Conservation (phyloP, 257 asterid genomes). For the Scutellaria minor region DNA sequence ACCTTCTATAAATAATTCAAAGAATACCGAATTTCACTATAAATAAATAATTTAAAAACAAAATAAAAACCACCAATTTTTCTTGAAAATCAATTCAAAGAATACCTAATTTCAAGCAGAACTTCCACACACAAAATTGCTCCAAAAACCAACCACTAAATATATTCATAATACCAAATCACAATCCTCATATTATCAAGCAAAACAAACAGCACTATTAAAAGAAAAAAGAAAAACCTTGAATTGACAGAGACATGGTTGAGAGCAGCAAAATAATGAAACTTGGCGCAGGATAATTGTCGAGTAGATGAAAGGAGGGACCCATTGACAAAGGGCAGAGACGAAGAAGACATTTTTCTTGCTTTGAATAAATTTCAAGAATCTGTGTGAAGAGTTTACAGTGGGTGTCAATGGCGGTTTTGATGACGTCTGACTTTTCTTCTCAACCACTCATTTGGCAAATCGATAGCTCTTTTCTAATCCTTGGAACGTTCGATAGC, state of each 20-base stretch:
- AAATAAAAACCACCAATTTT: neutral
- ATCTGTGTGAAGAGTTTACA: constrained; percentile 4
- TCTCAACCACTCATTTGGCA: constrained; percentile 35
- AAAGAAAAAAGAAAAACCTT: neutral
- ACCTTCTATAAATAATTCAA: no score
- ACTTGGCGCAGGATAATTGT: constrained; percentile 39
- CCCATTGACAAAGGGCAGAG: constrained; percentile 46
- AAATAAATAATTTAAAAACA: no score
- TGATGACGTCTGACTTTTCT: constrained; percentile 31
- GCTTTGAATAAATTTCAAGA: constrained; percentile 7
- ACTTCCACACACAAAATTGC: neutral
- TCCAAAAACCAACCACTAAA: neutral
- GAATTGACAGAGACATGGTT: constrained; percentile 38
- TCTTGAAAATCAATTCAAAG: neutral
- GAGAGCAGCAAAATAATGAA: constrained; percentile 45
- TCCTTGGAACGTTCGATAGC: no score
- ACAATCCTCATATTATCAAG: constrained; percentile 7
- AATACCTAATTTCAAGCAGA: neutral
- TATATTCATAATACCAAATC: neutral
- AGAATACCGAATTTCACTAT: neutral
- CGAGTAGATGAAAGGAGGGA: constrained; percentile 38
- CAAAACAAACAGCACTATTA: neutral
- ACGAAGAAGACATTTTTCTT: constrained; percentile 50
- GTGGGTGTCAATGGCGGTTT: neutral
- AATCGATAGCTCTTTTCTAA: no score